Evolutionary conservation across 2,329 filamentous ascomycete genomes (phyloP).

Genomic region (Ceratocystis huliohia): DNA sequence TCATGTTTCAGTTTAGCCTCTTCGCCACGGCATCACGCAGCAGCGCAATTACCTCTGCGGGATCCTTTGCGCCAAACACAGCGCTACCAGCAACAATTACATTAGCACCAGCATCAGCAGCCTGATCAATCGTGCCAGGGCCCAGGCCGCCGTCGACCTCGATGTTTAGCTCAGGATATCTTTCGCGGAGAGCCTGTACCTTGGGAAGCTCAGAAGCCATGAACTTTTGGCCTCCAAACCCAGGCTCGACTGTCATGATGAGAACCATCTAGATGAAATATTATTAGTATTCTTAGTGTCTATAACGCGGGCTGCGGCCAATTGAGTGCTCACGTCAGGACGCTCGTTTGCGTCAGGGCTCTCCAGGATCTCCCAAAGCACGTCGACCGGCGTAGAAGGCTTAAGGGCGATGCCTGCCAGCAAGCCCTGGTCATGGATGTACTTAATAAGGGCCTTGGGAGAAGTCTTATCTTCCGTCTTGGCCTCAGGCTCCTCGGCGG

Average conservation of each 20-base stretch:
- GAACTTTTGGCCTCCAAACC: slow-evolving; percentile 96
- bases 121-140: slow-evolving; percentile 79
- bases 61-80: slow-evolving; percentile 85
- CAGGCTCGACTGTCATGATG: slow-evolving; percentile 95
- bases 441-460: slow-evolving; percentile 73
- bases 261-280: slow-evolving; percentile 67
- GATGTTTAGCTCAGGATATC: slow-evolving; percentile 87
- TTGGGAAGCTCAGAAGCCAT: slow-evolving; percentile 94
- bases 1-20: slow-evolving; percentile 23
- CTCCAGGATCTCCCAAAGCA: slow-evolving; percentile 82
- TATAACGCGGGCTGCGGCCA: not conserved
- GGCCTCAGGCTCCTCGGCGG: slow-evolving; percentile 64
- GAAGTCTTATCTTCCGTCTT: slow-evolving; percentile 59
- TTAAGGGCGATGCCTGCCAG: slow-evolving; percentile 92
- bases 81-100: slow-evolving; percentile 96
- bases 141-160: slow-evolving; percentile 92
- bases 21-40: slow-evolving; percentile 68
- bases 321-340: slow-evolving; percentile 60
- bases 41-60: slow-evolving; percentile 70
- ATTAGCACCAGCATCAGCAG: slow-evolving; percentile 89
- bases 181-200: slow-evolving; percentile 66
- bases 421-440: slow-evolving; percentile 80
- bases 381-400: slow-evolving; percentile 78
- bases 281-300: slow-evolving; percentile 19
- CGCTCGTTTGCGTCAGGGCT: slow-evolving; percentile 57